Conservation (phyloP, 2,329 filamentous ascomycete species). For the Microascus cirrosus region DNA sequence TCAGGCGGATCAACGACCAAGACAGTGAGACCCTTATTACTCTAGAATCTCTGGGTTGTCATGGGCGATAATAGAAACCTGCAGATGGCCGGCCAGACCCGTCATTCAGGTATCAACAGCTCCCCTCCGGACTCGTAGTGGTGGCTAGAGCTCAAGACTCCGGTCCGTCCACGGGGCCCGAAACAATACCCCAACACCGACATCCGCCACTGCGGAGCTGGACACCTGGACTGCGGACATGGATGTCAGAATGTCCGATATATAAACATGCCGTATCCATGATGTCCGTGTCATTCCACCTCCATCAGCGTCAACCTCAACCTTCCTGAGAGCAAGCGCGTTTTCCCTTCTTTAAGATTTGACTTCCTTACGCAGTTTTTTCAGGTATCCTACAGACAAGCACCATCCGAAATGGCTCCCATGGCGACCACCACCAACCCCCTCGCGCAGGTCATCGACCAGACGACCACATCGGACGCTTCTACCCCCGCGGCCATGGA, state of each 20-base stretch:
- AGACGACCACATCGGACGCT: neutral
- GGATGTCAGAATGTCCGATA: neutral
- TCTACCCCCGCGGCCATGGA: conserved; percentile 3
- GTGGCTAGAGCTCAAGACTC: neutral
- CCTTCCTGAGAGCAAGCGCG: neutral
- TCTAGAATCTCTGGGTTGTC: neutral
- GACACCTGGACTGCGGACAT: neutral
- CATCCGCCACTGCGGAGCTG: neutral
- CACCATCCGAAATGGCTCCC: conserved; percentile 9
- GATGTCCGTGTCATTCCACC: neutral
- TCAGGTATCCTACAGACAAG: neutral
- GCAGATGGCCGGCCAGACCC: neutral
- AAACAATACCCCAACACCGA: neutral
- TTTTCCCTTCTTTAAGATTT: neutral
- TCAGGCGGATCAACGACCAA: neutral
- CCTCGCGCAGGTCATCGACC: conserved; percentile 5
- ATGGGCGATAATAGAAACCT: neutral
- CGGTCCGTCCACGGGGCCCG: neutral
- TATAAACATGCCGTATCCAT: neutral
- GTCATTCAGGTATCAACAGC: neutral
- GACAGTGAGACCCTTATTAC: neutral
- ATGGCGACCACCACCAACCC: conserved; percentile 5
- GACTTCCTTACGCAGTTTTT: neutral
- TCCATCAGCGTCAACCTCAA: neutral
- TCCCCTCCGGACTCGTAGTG: neutral